phyloP scores from a whole-genome alignment of 2,329 filamentous ascomycete genomes.

The Aureobasidium musti region DNA sequence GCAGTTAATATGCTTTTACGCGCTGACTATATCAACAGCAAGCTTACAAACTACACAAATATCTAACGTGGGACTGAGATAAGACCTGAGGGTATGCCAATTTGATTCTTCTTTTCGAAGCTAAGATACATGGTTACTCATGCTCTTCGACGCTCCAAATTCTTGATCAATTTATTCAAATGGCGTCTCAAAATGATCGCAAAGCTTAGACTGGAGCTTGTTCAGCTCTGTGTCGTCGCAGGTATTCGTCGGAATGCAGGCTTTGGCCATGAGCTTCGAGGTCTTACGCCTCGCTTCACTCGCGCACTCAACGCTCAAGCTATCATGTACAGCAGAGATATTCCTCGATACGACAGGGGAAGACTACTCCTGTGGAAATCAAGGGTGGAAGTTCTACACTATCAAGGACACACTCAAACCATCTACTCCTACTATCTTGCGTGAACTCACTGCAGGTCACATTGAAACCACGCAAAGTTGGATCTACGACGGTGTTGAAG shows the following conservation, averaged over 20 bases:
- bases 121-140: too few relatives aligned
- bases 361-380: neutral
- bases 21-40: too few relatives aligned
- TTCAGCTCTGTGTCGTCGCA: conserved; percentile 27
- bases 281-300: conserved; percentile 31
- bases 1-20: too few relatives aligned
- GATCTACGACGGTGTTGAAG: conserved; percentile 21
- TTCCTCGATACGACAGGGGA: conserved; percentile 35
- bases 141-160: too few relatives aligned
- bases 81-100: too few relatives aligned
- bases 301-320: conserved; percentile 41
- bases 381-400: conserved; percentile 17
- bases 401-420: conserved; percentile 19
- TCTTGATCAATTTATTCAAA: too few relatives aligned
- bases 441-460: conserved; percentile 13
- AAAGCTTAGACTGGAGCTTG: neutral
- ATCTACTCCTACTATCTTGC: conserved; percentile 6
- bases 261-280: conserved; percentile 31
- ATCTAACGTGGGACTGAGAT: too few relatives aligned
- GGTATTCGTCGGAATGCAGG: conserved; percentile 33
- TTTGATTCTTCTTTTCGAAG: too few relatives aligned
- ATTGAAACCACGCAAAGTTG: conserved; percentile 11
- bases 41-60: too few relatives aligned
- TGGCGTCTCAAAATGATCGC: too few relatives aligned
- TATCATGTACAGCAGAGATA: conserved; percentile 43